A percentile compares a stretch with the other conserved stretches of the same genome.
phyloP scores from a whole-genome alignment of 441 rosid species.

The California macrophylla region DNA sequence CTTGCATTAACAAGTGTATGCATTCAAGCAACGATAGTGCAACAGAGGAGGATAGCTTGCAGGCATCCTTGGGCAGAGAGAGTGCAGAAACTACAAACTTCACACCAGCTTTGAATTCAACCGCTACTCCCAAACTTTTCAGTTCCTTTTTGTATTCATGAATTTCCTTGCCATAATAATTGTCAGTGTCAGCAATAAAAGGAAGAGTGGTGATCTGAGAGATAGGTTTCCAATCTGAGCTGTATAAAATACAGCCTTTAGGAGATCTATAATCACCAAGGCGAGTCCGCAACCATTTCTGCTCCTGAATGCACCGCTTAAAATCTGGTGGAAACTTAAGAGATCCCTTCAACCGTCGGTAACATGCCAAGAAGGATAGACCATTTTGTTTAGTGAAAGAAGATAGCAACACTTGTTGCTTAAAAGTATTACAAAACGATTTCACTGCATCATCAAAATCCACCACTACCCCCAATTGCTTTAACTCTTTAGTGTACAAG shows the following conservation, averaged over 20 bases:
- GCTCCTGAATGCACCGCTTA: slow-evolving; percentile 26
- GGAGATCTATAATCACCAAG: slow-evolving; percentile 49
- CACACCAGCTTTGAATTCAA: slow-evolving; percentile 39
- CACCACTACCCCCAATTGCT: slow-evolving; percentile 35
- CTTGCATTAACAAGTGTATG: slow-evolving; percentile 27
- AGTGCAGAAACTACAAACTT: slow-evolving; percentile 34
- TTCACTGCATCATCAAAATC: slow-evolving; percentile 40
- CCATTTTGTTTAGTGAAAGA: slow-evolving; percentile 30
- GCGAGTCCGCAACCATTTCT: slow-evolving; percentile 45
- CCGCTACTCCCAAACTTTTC: slow-evolving; percentile 32
- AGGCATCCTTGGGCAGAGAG: slow-evolving; percentile 26
- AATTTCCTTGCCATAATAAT: slow-evolving; percentile 34
- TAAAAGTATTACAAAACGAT: slow-evolving; percentile 30
- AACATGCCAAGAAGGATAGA: slow-evolving; percentile 37
- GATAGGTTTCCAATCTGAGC: slow-evolving; percentile 46
- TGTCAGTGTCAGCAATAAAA: slow-evolving; percentile 38
- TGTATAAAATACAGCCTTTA: slow-evolving; percentile 41
- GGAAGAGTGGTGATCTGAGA: slow-evolving; percentile 46
- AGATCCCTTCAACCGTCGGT: slow-evolving; percentile 27
- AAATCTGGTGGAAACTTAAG: slow-evolving; percentile 27
- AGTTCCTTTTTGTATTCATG: slow-evolving; percentile 39
- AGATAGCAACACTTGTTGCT: slow-evolving; percentile 26
- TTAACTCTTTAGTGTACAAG: slow-evolving; percentile 31
- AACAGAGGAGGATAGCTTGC: slow-evolving; percentile 22
- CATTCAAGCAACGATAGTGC: slow-evolving; percentile 42